phyloP scores from a whole-genome alignment of 345 rosid species.

The Noccaea bulbosa region DNA sequence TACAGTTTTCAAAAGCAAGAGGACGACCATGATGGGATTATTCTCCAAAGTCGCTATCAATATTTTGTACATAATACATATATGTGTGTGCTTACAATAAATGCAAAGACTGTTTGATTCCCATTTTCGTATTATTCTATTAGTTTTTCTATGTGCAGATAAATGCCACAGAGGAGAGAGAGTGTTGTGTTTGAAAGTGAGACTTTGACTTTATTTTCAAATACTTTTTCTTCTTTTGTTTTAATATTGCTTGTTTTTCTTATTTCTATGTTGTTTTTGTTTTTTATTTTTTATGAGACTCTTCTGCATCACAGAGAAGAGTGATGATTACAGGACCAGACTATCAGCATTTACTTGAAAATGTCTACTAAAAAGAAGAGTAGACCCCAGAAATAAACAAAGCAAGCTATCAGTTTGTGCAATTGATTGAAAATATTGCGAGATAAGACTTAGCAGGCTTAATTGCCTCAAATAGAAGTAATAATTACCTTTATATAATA shows the following conservation, averaged over 20 bases:
- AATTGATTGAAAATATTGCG: constrained; percentile 23
- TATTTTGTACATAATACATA: constrained; percentile 48
- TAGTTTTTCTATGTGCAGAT: constrained; percentile 43
- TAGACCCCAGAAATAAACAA: constrained; percentile 38
- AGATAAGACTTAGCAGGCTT: constrained; percentile 40
- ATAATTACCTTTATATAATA: constrained; percentile 30
- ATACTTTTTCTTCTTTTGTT: not conserved
- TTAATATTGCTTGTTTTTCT: not conserved
- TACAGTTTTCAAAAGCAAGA: constrained; percentile 51
- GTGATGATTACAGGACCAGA: constrained; percentile 77
- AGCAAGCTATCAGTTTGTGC: constrained; percentile 35
- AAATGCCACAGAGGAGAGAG: constrained; percentile 46
- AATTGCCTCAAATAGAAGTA: constrained; percentile 38
- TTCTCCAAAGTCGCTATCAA: constrained; percentile 71
- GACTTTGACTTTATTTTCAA: constrained; percentile 40
- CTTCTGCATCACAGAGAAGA: constrained; percentile 37
- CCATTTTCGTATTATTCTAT: constrained; percentile 41
- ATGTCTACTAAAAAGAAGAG: constrained; percentile 32
- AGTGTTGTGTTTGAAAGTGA: constrained; percentile 33
- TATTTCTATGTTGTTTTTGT: not conserved
- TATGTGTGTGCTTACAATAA: constrained; percentile 45
- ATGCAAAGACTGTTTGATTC: constrained; percentile 47
- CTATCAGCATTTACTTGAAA: constrained; percentile 34
- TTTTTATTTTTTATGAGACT: not conserved
- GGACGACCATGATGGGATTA: constrained; percentile 69